These are phyloP conservation scores for Parvularia atlantis DNA, from an alignment of 78 protist genomes.

Conservation along the genomic window DNA sequence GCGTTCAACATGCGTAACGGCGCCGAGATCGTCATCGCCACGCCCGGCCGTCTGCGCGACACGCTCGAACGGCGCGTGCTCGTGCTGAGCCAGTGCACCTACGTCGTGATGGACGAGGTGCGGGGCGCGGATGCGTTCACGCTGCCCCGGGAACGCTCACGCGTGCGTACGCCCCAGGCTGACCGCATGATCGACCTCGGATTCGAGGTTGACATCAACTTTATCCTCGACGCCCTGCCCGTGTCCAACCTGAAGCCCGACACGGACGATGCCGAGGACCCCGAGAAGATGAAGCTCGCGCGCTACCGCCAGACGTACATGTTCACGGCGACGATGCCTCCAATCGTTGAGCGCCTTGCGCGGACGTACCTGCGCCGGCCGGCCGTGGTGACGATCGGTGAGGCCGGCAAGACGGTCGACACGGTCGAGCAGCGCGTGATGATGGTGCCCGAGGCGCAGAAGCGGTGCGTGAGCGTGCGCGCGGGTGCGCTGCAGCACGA, in stretches of 20 bases:
- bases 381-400: neutral
- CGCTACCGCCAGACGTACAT: conserved; percentile 55
- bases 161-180: too few species aligned
- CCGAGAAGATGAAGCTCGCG: conserved; percentile 42
- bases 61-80: conserved; percentile 52
- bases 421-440: neutral
- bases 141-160: too few species aligned
- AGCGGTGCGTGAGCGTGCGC: too few species aligned
- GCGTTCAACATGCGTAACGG: neutral
- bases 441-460: too few species aligned
- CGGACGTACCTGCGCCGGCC: neutral
- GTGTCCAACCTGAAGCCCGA: conserved; percentile 11
- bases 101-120: conserved; percentile 96
- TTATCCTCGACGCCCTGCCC: conserved; percentile 63
- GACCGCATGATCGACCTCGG: conserved; percentile 80
- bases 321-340: conserved; percentile 87
- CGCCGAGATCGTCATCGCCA: conserved; percentile 82
- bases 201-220: conserved; percentile 57
- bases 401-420: neutral
- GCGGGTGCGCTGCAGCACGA: too few species aligned
- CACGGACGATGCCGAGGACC: conserved; percentile 44
- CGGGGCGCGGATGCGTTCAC: too few species aligned
- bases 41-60: conserved; percentile 99
- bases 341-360: conserved; percentile 67
- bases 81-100: conserved; percentile 78